Evolutionary conservation across 2,329 filamentous ascomycete species (phyloP).

Genomic region (Tolypocladium inflatum): DNA sequence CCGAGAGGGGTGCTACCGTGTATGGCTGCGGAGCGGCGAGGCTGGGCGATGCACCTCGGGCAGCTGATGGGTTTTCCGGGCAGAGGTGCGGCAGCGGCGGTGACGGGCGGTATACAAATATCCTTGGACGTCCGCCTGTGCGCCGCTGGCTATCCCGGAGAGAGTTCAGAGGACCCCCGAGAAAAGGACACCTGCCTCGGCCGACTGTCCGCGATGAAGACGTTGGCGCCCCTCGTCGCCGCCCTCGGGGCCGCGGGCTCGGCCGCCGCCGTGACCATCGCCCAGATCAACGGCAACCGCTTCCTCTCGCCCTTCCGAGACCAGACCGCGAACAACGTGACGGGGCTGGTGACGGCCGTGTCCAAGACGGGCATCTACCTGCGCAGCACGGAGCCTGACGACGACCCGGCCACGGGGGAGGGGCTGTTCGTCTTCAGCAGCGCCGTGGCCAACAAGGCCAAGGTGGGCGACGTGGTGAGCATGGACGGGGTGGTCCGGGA

Average conservation of each 20-base stretch:
- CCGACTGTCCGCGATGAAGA: conserved; percentile 14
- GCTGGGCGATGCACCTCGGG: not conserved
- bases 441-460: conserved; percentile 38
- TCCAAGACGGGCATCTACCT: conserved; percentile 54
- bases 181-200: not conserved
- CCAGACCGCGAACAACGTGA: conserved; percentile 46
- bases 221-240: conserved; percentile 15
- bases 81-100: no score
- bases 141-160: not conserved
- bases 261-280: conserved; percentile 37
- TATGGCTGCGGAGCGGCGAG: not conserved
- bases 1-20: not conserved
- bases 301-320: conserved; percentile 53
- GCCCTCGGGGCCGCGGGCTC: conserved; percentile 10
- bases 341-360: conserved; percentile 56
- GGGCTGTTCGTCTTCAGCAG: conserved; percentile 56
- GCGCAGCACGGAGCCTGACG: conserved; percentile 47
- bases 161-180: not conserved
- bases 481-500: conserved; percentile 52
- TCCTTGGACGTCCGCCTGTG: not conserved
- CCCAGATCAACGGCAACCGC: conserved; percentile 55
- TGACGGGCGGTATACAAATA: not conserved
- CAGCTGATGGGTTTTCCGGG: not conserved
- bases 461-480: conserved; percentile 53
- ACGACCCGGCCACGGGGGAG: conserved; percentile 49